A percentile compares a stretch with the other conserved stretches of the same genome.
Conservation (phyloP, 345 rosid species). For the Toxicodendron radicans region DNA sequence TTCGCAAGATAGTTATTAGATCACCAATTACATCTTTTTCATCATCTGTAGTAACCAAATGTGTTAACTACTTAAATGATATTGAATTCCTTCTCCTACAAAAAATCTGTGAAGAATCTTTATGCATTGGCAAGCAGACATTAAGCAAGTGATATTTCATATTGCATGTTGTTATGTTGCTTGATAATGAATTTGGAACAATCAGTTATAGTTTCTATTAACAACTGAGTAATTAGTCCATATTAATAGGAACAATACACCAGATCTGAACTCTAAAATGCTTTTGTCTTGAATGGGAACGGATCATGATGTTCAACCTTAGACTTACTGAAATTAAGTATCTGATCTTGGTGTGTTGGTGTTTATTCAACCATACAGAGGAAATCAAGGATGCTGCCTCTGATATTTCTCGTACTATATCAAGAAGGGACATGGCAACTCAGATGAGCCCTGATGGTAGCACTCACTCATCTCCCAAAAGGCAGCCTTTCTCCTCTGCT, state of each 20-base stretch:
- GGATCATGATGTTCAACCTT: background rate
- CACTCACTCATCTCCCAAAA: conserved; percentile 56
- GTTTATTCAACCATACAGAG: conserved; percentile 41
- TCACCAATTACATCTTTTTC: background rate
- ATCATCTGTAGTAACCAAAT: background rate
- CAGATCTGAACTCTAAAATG: background rate
- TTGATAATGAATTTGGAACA: background rate
- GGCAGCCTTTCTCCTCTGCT: conserved; percentile 52
- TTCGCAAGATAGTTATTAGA: background rate
- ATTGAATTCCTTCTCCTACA: background rate
- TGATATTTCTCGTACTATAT: conserved; percentile 59
- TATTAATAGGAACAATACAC: background rate
- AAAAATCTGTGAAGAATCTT: background rate
- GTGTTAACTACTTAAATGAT: background rate
- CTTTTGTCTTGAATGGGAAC: background rate
- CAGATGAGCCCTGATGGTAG: conserved; percentile 94
- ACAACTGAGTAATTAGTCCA: background rate
- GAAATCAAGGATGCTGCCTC: conserved; percentile 60
- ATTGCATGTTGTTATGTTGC: background rate
- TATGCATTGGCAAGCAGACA: background rate
- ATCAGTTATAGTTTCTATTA: background rate
- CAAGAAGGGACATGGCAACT: conserved; percentile 97
- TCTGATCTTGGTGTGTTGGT: conserved; percentile 20
- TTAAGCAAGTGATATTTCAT: background rate
- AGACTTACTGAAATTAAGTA: background rate